phyloP scores from a whole-genome alignment of 139 green algal genomes.

The Mesostigma viride region DNA sequence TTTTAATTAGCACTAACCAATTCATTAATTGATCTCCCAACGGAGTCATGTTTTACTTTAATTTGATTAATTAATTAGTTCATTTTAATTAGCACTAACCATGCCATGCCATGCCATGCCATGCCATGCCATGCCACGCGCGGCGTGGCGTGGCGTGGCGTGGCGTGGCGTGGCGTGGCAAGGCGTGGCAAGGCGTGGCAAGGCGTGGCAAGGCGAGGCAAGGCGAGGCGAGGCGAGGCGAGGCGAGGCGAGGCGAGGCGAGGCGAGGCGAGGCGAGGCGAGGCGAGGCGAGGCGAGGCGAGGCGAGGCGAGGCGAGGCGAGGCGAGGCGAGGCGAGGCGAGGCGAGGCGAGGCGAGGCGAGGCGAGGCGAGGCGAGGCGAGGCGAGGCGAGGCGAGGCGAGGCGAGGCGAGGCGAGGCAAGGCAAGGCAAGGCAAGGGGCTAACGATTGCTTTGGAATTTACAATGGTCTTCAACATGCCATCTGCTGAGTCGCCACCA shows the following conservation, averaged over 20 bases:
- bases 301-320: conserved; percentile 3
- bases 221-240: background rate
- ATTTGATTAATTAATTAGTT: too few species aligned
- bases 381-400: conserved; percentile 3
- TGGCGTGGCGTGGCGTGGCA: background rate
- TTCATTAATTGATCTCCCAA: too few species aligned
- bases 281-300: conserved; percentile 5
- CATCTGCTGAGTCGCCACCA: too few species aligned
- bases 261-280: conserved; percentile 5
- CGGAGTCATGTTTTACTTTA: too few species aligned
- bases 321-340: conserved; percentile 1
- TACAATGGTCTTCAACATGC: too few species aligned
- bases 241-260: conserved; percentile 5
- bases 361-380: conserved; percentile 3
- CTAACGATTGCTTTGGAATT: too few species aligned
- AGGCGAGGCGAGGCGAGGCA: conserved; percentile 1
- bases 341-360: conserved; percentile 1
- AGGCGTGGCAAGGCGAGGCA: background rate
- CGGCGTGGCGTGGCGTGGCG: background rate
- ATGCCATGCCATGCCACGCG: too few species aligned
- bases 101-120: background rate
- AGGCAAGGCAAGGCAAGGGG: background rate
- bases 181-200: background rate
- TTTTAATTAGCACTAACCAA: too few species aligned
- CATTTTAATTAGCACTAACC: too few species aligned